Conservation (phyloP, 2,329 filamentous ascomycete species). For the Penicillium sp. region DNA sequence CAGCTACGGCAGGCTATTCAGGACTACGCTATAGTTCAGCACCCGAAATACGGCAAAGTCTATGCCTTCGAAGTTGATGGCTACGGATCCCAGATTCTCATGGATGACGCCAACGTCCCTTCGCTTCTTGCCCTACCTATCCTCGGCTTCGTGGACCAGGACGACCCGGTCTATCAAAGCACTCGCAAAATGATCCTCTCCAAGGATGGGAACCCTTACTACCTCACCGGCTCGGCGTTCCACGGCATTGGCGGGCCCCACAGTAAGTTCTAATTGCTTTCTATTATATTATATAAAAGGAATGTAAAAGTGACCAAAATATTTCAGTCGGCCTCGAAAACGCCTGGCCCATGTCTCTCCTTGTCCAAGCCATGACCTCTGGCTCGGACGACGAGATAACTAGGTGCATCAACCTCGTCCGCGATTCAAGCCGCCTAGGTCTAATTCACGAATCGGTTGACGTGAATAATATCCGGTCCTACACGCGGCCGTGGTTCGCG, state of each 20-base stretch:
- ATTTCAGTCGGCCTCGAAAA: slow-evolving; percentile 78
- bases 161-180: slow-evolving; percentile 80
- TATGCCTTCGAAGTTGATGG: slow-evolving; percentile 71
- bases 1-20: slow-evolving; percentile 77
- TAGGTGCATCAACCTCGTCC: slow-evolving; percentile 73
- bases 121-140: slow-evolving; percentile 65
- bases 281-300: neutral
- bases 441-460: slow-evolving; percentile 92
- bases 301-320: slow-evolving; percentile 40
- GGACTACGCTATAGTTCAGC: slow-evolving; percentile 74
- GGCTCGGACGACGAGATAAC: slow-evolving; percentile 80
- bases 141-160: slow-evolving; percentile 60
- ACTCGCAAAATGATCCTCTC: slow-evolving; percentile 82
- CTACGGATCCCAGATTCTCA: slow-evolving; percentile 64
- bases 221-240: slow-evolving; percentile 75
- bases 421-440: slow-evolving; percentile 75
- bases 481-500: slow-evolving; percentile 93
- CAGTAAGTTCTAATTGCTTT: slow-evolving; percentile 44
- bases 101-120: slow-evolving; percentile 71
- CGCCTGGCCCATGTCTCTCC: slow-evolving; percentile 95
- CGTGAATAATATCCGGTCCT: slow-evolving; percentile 71
- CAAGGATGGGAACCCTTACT: slow-evolving; percentile 85
- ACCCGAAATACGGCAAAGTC: slow-evolving; percentile 59
- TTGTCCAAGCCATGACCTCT: slow-evolving; percentile 89
- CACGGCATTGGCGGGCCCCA: slow-evolving; percentile 84